phyloP scores from a whole-genome alignment of 1,284 basidiomycete genomes.

The Cystobasidium slooffiae region DNA sequence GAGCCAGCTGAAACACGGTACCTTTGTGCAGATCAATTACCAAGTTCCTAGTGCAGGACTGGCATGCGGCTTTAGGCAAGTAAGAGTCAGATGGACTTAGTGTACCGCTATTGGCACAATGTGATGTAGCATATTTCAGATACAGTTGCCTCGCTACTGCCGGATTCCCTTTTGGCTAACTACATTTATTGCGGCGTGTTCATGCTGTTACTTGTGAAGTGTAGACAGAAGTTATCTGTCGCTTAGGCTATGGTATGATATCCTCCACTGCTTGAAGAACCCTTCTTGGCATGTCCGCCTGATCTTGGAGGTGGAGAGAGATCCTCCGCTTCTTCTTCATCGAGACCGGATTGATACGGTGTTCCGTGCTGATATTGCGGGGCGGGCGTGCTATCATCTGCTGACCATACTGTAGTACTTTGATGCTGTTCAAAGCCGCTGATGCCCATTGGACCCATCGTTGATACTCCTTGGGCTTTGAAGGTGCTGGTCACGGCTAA shows the following conservation, averaged over 20 bases:
- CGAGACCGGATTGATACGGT: constrained; percentile 29
- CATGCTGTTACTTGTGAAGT: background rate
- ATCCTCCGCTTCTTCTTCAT: constrained; percentile 32
- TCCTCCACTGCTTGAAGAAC: constrained; percentile 13
- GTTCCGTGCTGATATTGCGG: constrained; percentile 16
- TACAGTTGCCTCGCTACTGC: background rate
- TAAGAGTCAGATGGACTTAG: background rate
- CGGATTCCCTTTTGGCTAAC: background rate
- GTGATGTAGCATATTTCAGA: background rate
- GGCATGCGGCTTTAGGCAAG: background rate
- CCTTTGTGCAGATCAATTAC: background rate
- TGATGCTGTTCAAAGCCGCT: constrained; percentile 17
- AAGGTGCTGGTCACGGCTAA: constrained; percentile 39
- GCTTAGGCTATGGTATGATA: constrained; percentile 42
- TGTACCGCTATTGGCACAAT: too few species aligned
- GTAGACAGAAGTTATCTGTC: too few species aligned
- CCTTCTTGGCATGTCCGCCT: constrained; percentile 24
- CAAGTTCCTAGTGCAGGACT: constrained; percentile 7
- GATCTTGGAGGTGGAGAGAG: constrained; percentile 22
- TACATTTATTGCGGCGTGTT: background rate
- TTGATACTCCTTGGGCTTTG: constrained; percentile 42
- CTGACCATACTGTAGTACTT: constrained; percentile 40
- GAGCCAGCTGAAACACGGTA: background rate
- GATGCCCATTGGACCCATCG: constrained; percentile 31
- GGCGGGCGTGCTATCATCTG: constrained; percentile 22